Conservation (phyloP, 148 eudicot species). For the Talinum fruticosum region DNA sequence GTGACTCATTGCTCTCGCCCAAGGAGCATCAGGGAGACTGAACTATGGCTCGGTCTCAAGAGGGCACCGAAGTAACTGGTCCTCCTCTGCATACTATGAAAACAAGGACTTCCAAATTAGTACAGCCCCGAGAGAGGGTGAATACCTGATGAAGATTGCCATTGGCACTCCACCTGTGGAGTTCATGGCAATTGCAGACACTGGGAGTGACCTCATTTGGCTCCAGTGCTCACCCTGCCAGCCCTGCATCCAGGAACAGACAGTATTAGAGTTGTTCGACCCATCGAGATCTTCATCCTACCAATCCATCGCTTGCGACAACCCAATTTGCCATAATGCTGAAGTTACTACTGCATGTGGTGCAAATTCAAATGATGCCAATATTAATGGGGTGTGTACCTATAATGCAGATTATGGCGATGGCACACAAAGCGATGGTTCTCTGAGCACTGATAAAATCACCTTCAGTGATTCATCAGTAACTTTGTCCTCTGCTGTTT, state of each 20-base stretch:
- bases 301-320: constrained; percentile 16
- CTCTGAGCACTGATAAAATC: constrained; percentile 20
- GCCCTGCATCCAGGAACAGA: constrained; percentile 22
- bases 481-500: not conserved
- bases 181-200: constrained; percentile 28
- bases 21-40: not conserved
- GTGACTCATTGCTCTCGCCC: constrained; percentile 14
- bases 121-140: constrained; percentile 25
- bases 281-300: constrained; percentile 32
- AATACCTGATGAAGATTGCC: constrained; percentile 27
- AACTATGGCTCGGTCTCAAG: not conserved
- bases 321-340: constrained; percentile 14
- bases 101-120: not conserved
- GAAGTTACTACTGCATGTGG: constrained; percentile 12
- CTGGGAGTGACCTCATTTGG: constrained; percentile 36
- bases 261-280: constrained; percentile 17
- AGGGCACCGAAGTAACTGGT: too few relatives aligned
- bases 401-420: constrained; percentile 19
- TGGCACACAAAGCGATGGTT: constrained; percentile 9
- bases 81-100: not conserved
- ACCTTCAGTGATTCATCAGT: constrained; percentile 2
- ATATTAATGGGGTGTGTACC: not conserved
- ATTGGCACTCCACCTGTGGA: constrained; percentile 31
- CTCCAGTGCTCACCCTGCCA: constrained; percentile 29
- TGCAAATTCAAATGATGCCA: not conserved